Conservation (phyloP, 2,329 filamentous ascomycete genomes). For the Ophiocordyceps camponoti-saundersi region DNA sequence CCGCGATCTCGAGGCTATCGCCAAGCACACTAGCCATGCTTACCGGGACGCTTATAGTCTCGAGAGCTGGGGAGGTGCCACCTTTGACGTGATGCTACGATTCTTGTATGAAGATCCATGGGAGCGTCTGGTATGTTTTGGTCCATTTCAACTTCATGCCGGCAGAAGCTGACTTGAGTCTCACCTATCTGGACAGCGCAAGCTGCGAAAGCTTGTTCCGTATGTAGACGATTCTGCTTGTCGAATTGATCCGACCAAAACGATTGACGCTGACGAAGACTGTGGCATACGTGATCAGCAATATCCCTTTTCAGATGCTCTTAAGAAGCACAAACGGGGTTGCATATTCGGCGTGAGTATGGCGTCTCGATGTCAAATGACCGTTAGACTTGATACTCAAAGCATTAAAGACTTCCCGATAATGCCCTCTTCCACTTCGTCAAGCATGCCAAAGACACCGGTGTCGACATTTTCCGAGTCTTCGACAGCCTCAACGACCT, state of each 20-base stretch:
- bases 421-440: conserved; percentile 98
- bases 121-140: conserved; percentile 70
- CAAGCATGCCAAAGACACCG: conserved; percentile 94
- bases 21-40: conserved; percentile 87
- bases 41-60: conserved; percentile 82
- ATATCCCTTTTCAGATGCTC: conserved; percentile 99
- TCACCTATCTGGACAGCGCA: neutral
- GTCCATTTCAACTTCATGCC: neutral
- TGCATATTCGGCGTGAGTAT: conserved; percentile 78
- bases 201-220: conserved; percentile 79
- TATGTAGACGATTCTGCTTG: neutral
- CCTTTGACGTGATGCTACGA: conserved; percentile 95
- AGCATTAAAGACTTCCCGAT: conserved; percentile 57
- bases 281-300: conserved; percentile 17
- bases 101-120: conserved; percentile 99
- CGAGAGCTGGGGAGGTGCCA: conserved; percentile 97
- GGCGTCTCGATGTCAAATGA: neutral
- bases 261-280: neutral
- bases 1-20: conserved; percentile 86
- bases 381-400: conserved; percentile 36
- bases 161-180: neutral
- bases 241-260: neutral
- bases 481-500: conserved; percentile 96
- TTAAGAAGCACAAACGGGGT: conserved; percentile 36
- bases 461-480: conserved; percentile 96